Base-by-base conservation (phyloP, 371 early-diverging fungal species). In the Mucor irregularis region DNA sequence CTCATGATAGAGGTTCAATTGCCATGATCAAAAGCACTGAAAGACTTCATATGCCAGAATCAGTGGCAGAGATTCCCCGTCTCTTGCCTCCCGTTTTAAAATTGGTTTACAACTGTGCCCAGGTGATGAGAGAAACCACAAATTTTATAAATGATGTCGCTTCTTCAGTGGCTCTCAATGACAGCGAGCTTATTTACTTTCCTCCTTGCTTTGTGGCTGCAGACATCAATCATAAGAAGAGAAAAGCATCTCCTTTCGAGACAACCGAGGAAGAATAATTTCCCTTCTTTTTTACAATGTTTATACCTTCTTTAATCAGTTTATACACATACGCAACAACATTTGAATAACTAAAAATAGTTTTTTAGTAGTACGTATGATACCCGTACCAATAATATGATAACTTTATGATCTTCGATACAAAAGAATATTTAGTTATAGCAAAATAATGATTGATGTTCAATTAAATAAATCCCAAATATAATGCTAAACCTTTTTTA, bases 81-180 rank as follows among this genome's bases (percentile, higher is more conserved):
- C 49, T 59, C n/a, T 34, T 59, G 34, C 60, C 60, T 47, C 60
- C 48, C 11, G 49, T 59, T 16, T 34, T 59, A 25, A 59, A 59
- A 33, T 28, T 59, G 16, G 43, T 59, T 21, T 59, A 59, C 39
- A 51, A 30, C 25, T 38, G 13, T 46, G 46, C 37, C 44, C 26
- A 38, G 37, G 39, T 38, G 28, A 43, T 58, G 29, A 51, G 30
- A 51, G 21, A 29, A 24, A 58, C 58, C 16, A 45, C 46, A 21
- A 38, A 51, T 21, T 21, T 22, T 45, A 30, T 58, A 28, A 46
- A 51, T 14, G 39, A 43, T 50, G 19, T 51, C 9, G 19, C 44
- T 45, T 45, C 51, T 30, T 58, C 51, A 37, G 51, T 58, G 21
- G 25, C 46, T 38, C 37, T 58, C n/a, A 39, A 31, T 34, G 22